Evolutionary conservation across 352 stramenopile genomes (phyloP), one percentile per base, ranked within the genome.

Genomic region (Phytophthora multivora): DNA sequence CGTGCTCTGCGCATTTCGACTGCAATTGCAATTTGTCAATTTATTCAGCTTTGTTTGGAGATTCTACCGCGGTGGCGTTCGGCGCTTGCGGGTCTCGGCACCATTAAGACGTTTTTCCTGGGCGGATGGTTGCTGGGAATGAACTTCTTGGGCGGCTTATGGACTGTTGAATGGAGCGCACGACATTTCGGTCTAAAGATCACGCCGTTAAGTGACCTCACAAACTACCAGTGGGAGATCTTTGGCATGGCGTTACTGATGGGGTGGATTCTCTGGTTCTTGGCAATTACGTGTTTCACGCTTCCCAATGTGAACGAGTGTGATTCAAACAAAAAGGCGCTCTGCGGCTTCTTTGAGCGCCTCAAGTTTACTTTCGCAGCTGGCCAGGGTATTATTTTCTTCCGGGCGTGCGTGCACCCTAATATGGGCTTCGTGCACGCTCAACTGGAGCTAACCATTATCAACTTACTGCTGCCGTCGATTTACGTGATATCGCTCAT

Each of bases 401-500:
- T 86, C 25, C 78, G 86, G 26, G 86, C 86, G 3, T 93, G 83
- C 36, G 39, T 95, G 23, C 86, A 93, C 63, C 86, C 86, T 10
- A 71, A 77, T 39, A 95, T 95, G 86, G 86, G 86, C 1, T 95
- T 95, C 41, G 86, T 95, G 21, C 86, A 95, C 46, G 86, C 86
- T 15, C 86, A 95, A 54, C 75, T 95, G 12, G 86, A 95, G 66
- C 80, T 95, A 28, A 95, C 86, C 7, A 95, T 95, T 53, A 93
- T 95, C 73, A 95, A 95, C 60, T 59, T 95, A 47, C 66, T 95
- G 30, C 69, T 95, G 16, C 86, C 86, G 26, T 90, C 86, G 12
- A 92, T 95, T 61, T 95, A 95, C 60, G 86, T 95, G 9, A 73
- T 95, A 12, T 92, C 84, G 42, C 77, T 95, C 16, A 88, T 95